These are phyloP conservation scores for Exophiala dermatitidis DNA, from an alignment of 2,329 filamentous ascomycete species.

Conservation along the genomic window DNA sequence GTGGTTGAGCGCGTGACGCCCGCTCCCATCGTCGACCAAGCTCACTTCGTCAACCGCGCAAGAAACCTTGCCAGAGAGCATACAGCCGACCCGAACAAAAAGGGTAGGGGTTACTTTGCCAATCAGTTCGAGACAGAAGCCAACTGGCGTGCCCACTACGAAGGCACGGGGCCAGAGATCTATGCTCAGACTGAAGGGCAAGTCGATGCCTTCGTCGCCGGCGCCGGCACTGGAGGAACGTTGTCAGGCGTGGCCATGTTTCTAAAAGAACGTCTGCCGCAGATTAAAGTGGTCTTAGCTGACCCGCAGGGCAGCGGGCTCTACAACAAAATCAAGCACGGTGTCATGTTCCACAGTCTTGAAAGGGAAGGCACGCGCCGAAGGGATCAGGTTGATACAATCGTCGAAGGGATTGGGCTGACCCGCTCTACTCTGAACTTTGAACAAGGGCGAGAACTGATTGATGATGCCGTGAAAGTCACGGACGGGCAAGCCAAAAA, in stretches of 20 bases:
- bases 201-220: conserved; percentile 83
- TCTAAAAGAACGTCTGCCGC: conserved; percentile 64
- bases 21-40: conserved; percentile 85
- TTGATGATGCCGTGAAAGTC: conserved; percentile 85
- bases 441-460: conserved; percentile 72
- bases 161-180: conserved; percentile 84
- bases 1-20: conserved; percentile 85
- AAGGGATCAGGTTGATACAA: conserved; percentile 84
- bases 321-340: conserved; percentile 84
- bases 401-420: conserved; percentile 93
- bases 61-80: conserved; percentile 69
- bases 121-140: conserved; percentile 91
- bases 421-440: conserved; percentile 94
- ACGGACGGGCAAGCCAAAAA: conserved; percentile 79
- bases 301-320: conserved; percentile 92
- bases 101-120: conserved; percentile 80
- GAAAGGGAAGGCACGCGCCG: conserved; percentile 87
- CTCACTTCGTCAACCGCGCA: conserved; percentile 92
- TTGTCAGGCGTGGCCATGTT: conserved; percentile 78
- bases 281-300: conserved; percentile 68
- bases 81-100: conserved; percentile 49
- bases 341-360: conserved; percentile 87
- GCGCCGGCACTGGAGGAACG: conserved; percentile 81
- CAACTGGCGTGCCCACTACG: conserved; percentile 80
- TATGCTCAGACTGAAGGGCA: conserved; percentile 65